Percentiles rank a stretch among this genome's conserved stretches.
These are phyloP conservation scores for Penicillium cinerascens DNA, from an alignment of 495 filamentous ascomycete species.

Conservation along the genomic window DNA sequence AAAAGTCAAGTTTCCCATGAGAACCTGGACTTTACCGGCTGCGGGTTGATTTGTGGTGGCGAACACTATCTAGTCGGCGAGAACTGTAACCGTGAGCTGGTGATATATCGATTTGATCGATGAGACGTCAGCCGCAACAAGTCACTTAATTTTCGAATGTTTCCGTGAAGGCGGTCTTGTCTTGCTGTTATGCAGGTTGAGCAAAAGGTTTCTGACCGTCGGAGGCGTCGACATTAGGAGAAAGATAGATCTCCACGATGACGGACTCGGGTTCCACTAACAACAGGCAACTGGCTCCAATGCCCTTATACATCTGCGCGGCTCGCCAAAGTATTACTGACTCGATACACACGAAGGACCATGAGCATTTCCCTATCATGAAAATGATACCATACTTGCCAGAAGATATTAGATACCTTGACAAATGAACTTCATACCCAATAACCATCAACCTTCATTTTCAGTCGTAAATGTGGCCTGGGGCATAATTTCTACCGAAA, in stretches of 20 bases:
- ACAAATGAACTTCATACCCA: too few relatives aligned
- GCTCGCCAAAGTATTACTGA: background rate
- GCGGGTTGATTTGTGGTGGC: slow-evolving; percentile 57
- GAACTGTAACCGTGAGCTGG: slow-evolving; percentile 48
- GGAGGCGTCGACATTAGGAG: background rate
- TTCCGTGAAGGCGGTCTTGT: too few relatives aligned
- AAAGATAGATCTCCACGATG: background rate
- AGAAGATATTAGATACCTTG: too few relatives aligned
- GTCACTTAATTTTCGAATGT: too few relatives aligned
- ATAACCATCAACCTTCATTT: too few relatives aligned
- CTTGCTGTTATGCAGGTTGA: too few relatives aligned
- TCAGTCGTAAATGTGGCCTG: too few relatives aligned
- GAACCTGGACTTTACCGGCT: slow-evolving; percentile 49
- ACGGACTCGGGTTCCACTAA: background rate
- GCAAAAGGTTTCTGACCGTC: background rate
- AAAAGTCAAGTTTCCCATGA: slow-evolving; percentile 36
- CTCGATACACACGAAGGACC: background rate
- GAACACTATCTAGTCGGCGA: slow-evolving; percentile 64
- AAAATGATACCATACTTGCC: too few relatives aligned
- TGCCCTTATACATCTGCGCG: too few relatives aligned
- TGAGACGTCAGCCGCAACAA: slow-evolving; percentile 2
- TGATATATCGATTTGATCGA: slow-evolving; percentile 52
- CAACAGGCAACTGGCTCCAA: background rate
- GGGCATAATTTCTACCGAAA: too few relatives aligned
- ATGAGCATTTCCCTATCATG: background rate